Evolutionary conservation across 179 eudicot genomes (phyloP).

Genomic region (Beta corolliflora): DNA sequence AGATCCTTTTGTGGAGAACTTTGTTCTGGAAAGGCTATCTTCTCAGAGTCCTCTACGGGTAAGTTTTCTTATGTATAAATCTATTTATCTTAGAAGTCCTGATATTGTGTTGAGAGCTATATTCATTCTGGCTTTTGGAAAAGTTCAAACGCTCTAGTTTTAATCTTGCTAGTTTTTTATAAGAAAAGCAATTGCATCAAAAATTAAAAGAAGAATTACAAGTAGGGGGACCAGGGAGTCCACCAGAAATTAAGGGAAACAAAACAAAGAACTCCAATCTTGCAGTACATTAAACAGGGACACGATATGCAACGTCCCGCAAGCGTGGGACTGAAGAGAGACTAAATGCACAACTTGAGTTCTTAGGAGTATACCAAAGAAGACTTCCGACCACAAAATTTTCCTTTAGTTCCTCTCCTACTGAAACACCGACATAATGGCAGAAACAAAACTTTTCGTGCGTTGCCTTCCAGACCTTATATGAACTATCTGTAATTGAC

Average conservation of each 20-base stretch:
- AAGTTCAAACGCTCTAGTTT: not conserved
- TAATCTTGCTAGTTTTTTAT: not conserved
- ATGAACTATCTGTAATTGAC: too few relatives aligned
- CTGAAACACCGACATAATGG: too few relatives aligned
- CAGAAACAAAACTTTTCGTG: too few relatives aligned
- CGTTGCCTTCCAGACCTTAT: too few relatives aligned
- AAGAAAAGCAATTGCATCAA: not conserved
- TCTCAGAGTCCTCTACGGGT: constrained; percentile 92
- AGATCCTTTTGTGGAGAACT: constrained; percentile 96
- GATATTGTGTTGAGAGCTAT: not conserved
- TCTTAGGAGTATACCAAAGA: not conserved
- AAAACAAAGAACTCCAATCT: not conserved
- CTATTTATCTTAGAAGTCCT: not conserved
- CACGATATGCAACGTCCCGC: not conserved
- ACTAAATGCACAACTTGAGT: not conserved
- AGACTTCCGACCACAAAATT: too few relatives aligned
- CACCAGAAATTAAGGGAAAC: not conserved
- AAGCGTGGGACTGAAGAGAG: not conserved
- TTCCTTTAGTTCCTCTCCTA: not conserved
- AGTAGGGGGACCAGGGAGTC: too few relatives aligned
- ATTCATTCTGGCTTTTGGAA: constrained; percentile 1
- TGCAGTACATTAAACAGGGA: not conserved
- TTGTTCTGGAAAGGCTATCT: constrained; percentile 92
- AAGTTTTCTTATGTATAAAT: constrained; percentile 25
- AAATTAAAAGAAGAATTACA: too few relatives aligned